Evolutionary conservation across 257 asterid species (phyloP).

Genomic region (Datura wrightii): DNA sequence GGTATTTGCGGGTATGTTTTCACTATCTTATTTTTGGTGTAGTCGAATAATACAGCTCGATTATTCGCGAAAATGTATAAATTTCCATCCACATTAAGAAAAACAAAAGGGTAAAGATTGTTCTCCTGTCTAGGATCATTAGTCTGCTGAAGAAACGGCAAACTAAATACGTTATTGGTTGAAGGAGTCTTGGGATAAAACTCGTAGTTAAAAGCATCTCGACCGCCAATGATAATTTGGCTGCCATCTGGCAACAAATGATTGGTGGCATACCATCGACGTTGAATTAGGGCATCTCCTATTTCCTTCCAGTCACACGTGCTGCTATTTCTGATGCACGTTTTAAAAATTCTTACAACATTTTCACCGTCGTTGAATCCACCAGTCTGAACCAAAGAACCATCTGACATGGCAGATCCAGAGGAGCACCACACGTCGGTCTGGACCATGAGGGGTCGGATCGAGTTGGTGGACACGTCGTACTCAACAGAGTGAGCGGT

Average conservation of each 20-base stretch:
- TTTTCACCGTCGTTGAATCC: conserved; percentile 81
- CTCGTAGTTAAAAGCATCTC: conserved; percentile 50
- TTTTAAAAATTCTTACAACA: conserved; percentile 38
- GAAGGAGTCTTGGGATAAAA: conserved; percentile 43
- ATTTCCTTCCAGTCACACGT: conserved; percentile 50
- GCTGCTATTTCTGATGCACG: conserved; percentile 36
- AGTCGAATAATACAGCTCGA: conserved; percentile 49
- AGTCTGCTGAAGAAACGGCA: conserved; percentile 48
- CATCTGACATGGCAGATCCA: conserved; percentile 61
- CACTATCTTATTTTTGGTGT: conserved; percentile 30
- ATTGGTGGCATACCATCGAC: conserved; percentile 59
- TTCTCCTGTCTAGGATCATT: conserved; percentile 43
- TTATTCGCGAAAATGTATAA: conserved; percentile 55
- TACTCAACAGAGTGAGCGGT: conserved; percentile 75
- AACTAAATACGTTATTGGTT: neutral
- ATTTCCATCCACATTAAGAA: conserved; percentile 53
- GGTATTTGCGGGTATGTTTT: conserved; percentile 46
- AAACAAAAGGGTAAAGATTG: conserved; percentile 54
- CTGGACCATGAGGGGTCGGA: conserved; percentile 58
- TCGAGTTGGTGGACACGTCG: conserved; percentile 42
- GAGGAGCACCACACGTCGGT: conserved; percentile 89
- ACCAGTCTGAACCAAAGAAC: conserved; percentile 71
- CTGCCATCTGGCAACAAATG: conserved; percentile 49
- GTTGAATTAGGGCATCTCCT: neutral
- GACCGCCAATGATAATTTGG: conserved; percentile 53